These are phyloP conservation scores for Bolboschoenus planiculmis DNA, from an alignment of 176 grass and related monocot species.

Conservation along the genomic window DNA sequence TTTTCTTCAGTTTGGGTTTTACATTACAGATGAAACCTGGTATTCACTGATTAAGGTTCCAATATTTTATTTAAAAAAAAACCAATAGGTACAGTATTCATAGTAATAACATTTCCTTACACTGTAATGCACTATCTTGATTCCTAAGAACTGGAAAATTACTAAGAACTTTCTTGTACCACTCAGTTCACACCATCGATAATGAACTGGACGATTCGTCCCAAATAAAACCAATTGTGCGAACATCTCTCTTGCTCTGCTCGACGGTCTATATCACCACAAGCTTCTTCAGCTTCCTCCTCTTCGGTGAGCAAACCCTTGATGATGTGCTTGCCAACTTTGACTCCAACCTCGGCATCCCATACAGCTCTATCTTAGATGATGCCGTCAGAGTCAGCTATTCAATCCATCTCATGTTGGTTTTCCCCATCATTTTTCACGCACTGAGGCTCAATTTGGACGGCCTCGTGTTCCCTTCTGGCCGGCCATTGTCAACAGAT, in stretches of 20 bases:
- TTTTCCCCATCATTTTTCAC: constrained; percentile 98
- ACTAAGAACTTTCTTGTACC: neutral
- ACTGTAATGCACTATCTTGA: neutral
- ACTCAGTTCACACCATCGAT: constrained; percentile 79
- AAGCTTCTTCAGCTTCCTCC: constrained; percentile 89
- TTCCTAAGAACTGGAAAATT: neutral
- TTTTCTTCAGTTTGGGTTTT: neutral
- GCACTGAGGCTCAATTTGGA: constrained; percentile 90
- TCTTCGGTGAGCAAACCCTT: constrained; percentile 73
- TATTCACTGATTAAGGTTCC: neutral
- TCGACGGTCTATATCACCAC: constrained; percentile 76
- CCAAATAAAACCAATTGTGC: constrained; percentile 78
- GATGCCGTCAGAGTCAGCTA: constrained; percentile 92
- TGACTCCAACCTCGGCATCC: constrained; percentile 81
- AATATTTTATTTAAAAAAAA: too few relatives aligned
- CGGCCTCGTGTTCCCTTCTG: constrained; percentile 63
- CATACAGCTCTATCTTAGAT: constrained; percentile 71
- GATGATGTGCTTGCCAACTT: constrained; percentile 90
- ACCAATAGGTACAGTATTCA: neutral
- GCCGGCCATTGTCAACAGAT: constrained; percentile 47
- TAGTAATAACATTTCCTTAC: neutral
- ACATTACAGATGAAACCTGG: neutral
- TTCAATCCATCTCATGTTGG: constrained; percentile 83
- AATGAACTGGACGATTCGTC: constrained; percentile 79
- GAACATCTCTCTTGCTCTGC: constrained; percentile 56